Evolutionary conservation across 2,329 filamentous ascomycete genomes (phyloP).

Genomic region (Microdochium trichocladiopsis): DNA sequence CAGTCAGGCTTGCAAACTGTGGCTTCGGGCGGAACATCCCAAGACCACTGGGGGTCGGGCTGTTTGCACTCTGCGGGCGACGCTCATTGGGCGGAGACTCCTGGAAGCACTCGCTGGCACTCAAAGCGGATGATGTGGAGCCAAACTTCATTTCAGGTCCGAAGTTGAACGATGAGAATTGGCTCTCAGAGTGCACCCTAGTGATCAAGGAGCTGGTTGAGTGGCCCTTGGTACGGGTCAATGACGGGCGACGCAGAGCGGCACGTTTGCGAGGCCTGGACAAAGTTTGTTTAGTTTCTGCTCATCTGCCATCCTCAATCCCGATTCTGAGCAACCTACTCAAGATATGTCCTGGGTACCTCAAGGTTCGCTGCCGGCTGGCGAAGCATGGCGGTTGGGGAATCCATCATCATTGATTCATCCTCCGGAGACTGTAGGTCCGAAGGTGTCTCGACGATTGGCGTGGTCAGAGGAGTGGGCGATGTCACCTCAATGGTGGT

Average conservation of each 20-base stretch:
- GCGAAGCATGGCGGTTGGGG: constrained; percentile 42
- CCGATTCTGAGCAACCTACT: constrained; percentile 22
- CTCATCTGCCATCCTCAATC: no score
- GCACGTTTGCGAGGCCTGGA: constrained; percentile 52
- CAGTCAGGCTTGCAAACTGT: constrained; percentile 54
- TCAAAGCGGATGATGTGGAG: constrained; percentile 53
- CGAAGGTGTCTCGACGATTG: constrained; percentile 18
- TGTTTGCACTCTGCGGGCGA: constrained; percentile 53
- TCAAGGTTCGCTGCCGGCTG: constrained; percentile 35
- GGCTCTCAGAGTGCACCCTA: constrained; percentile 54
- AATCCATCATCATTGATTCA: constrained; percentile 48
- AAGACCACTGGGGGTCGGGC: constrained; percentile 45
- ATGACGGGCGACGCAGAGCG: constrained; percentile 64
- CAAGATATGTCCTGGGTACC: constrained; percentile 38
- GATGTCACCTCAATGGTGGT: constrained; percentile 62
- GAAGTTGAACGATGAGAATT: constrained; percentile 71
- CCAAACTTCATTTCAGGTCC: constrained; percentile 36
- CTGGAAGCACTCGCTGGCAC: constrained; percentile 73
- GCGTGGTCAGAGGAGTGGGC: constrained; percentile 53
- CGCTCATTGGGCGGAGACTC: constrained; percentile 71
- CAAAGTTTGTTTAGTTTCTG: no score
- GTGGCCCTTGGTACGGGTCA: constrained; percentile 68
- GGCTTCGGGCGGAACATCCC: constrained; percentile 57
- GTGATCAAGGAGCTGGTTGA: constrained; percentile 59
- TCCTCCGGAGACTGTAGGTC: constrained; percentile 3